Percentiles rank a stretch among this genome's conserved stretches.
Conservation (phyloP, 305 asterid genomes). For the Fraxinus latifolia region DNA sequence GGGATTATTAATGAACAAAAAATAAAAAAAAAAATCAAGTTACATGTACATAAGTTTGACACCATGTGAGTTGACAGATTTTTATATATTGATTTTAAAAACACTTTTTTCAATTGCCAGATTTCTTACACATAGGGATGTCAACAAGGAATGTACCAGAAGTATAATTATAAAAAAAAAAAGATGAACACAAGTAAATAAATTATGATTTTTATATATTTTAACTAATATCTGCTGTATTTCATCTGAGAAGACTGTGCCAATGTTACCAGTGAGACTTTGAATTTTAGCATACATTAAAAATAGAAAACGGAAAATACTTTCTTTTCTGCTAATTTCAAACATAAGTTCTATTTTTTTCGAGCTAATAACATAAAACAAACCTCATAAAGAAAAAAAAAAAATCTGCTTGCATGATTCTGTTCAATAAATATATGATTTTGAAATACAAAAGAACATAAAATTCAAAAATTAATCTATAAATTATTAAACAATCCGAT, state of each 20-base stretch:
- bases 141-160: neutral
- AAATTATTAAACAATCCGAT: neutral
- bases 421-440: neutral
- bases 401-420: neutral
- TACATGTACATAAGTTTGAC: too few species aligned
- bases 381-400: neutral
- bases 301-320: neutral
- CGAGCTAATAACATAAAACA: neutral
- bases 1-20: neutral
- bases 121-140: neutral
- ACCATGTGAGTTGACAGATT: neutral
- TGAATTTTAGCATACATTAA: neutral
- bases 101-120: neutral
- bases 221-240: neutral
- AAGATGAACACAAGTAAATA: neutral
- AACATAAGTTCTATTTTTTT: neutral
- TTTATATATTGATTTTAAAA: neutral
- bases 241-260: neutral
- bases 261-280: neutral
- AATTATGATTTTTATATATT: neutral
- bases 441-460: neutral
- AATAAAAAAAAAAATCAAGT: neutral
- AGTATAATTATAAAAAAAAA: too few species aligned
- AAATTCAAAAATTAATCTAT: neutral
- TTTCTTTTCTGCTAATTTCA: neutral